Evolutionary conservation across 257 asterid genomes (phyloP).

Genomic region (Primulina huaijiensis): DNA sequence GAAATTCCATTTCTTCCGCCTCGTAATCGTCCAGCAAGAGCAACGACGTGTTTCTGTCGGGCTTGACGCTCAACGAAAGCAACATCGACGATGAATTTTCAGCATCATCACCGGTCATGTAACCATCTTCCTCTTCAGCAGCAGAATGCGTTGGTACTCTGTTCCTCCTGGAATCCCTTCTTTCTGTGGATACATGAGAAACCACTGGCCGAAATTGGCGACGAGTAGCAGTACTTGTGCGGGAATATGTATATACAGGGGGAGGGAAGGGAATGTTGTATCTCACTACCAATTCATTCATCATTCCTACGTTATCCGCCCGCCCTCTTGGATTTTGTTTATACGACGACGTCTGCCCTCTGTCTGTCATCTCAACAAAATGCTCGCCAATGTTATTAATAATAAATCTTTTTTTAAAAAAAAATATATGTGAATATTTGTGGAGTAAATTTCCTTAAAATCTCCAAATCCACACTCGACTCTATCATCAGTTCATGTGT

Average conservation of each 20-base stretch:
- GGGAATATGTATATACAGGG: slow-evolving; percentile 20
- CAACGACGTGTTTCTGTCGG: slow-evolving; percentile 62
- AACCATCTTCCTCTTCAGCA: slow-evolving; percentile 23
- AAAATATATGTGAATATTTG: no score
- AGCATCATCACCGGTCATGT: slow-evolving; percentile 31
- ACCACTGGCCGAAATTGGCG: slow-evolving; percentile 19
- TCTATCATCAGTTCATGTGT: no score
- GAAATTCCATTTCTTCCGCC: slow-evolving; percentile 78
- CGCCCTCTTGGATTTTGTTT: no score
- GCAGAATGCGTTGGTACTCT: slow-evolving; percentile 1
- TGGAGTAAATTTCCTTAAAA: no score
- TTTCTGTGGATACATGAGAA: background rate
- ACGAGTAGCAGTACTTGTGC: slow-evolving; percentile 1
- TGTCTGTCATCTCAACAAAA: no score
- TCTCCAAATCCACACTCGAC: no score
- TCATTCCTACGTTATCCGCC: no score
- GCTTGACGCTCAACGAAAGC: slow-evolving; percentile 75
- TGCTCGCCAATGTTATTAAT: no score
- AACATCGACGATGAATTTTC: slow-evolving; percentile 39
- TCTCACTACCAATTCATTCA: slow-evolving; percentile 43
- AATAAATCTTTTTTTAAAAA: no score
- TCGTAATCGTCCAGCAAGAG: slow-evolving; percentile 73
- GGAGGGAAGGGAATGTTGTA: slow-evolving; percentile 33
- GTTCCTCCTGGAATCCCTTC: background rate
- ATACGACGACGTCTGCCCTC: no score